A percentile compares a stretch with the other conserved stretches of the same genome.
Evolutionary conservation across 441 rosid species (phyloP).

Genomic region (Gossypium davidsonii): DNA sequence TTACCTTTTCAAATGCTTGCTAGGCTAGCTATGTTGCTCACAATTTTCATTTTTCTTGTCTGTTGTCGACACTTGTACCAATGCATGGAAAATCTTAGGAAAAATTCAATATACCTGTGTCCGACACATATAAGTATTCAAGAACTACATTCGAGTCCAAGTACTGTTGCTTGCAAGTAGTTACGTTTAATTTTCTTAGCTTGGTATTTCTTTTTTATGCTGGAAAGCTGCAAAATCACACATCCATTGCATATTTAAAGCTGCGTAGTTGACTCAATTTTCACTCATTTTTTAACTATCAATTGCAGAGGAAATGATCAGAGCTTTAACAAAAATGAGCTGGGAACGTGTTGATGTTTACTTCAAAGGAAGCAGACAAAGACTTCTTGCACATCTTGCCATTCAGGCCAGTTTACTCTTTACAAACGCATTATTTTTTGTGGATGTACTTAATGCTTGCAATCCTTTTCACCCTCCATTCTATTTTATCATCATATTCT

Average conservation of each 20-base stretch:
- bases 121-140: neutral
- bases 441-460: neutral
- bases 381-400: conserved; percentile 63
- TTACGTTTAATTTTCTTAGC: neutral
- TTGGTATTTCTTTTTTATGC: neutral
- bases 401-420: conserved; percentile 53
- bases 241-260: neutral
- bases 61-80: neutral
- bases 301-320: conserved; percentile 66
- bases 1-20: neutral
- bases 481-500: neutral
- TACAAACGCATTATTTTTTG: neutral
- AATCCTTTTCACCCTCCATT: neutral
- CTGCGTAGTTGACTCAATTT: neutral
- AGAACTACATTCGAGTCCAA: neutral
- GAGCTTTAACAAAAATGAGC: conserved; percentile 45
- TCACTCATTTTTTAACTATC: neutral
- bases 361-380: conserved; percentile 65
- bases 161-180: neutral
- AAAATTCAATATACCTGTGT: neutral
- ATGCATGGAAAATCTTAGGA: neutral
- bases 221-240: neutral
- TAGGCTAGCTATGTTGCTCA: neutral
- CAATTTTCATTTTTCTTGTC: neutral
- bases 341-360: conserved; percentile 82